These are phyloP conservation scores for Sungouiozyma ichnusensis DNA, from an alignment of 805 yeast genomes.

Conservation along the genomic window DNA sequence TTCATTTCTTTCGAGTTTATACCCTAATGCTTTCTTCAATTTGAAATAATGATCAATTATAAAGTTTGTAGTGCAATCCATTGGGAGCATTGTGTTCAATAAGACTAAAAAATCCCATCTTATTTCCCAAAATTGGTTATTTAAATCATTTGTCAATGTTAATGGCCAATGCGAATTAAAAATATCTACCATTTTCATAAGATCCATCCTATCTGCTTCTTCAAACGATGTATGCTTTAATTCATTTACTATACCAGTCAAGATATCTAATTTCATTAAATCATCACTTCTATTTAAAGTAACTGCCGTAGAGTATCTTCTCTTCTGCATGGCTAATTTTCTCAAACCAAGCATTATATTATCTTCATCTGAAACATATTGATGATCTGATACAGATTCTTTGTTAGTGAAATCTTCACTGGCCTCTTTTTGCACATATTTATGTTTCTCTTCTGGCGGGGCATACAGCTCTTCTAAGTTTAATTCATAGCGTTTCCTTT, in stretches of 20 bases:
- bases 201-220: not conserved
- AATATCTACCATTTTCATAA: slow-evolving; percentile 8
- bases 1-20: slow-evolving; percentile 10
- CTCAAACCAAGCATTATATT: slow-evolving; percentile 23
- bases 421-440: slow-evolving; percentile 4
- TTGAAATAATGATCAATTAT: slow-evolving; percentile 14
- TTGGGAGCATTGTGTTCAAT: slow-evolving; percentile 10
- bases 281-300: not conserved
- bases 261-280: not conserved
- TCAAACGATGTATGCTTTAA: not conserved
- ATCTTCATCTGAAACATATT: slow-evolving; percentile 7
- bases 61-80: slow-evolving; percentile 4
- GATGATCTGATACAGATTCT: not conserved
- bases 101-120: slow-evolving; percentile 12
- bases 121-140: slow-evolving; percentile 13
- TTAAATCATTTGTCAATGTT: slow-evolving; percentile 6
- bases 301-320: slow-evolving; percentile 17
- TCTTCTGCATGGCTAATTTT: slow-evolving; percentile 20
- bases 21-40: slow-evolving; percentile 13
- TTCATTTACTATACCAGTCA: not conserved
- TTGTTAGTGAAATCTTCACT: not conserved
- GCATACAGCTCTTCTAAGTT: slow-evolving; percentile 66
- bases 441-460: slow-evolving; percentile 30
- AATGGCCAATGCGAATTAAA: slow-evolving; percentile 21
- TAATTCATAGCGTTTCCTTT: slow-evolving; percentile 53